Conservation (phyloP, 2,329 filamentous ascomycete species). For the Polytolypa hystricis region DNA sequence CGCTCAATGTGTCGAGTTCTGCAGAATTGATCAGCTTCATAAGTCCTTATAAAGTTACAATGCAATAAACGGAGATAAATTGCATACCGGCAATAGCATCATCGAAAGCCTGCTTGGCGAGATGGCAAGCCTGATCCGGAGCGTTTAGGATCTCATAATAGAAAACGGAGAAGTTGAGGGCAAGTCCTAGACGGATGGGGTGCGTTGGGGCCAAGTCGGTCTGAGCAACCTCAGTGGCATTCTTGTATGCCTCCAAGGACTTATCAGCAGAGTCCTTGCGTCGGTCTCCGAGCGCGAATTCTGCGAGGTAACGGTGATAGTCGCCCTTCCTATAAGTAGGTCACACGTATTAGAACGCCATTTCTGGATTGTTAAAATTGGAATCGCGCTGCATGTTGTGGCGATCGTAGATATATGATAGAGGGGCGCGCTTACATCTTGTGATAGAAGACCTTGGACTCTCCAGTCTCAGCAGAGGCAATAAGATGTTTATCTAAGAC, state of each 20-base stretch:
- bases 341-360: constrained; percentile 7
- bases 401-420: no score
- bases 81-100: constrained; percentile 78
- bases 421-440: constrained; percentile 70
- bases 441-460: constrained; percentile 99
- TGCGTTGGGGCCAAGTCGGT: constrained; percentile 84
- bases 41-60: constrained; percentile 3
- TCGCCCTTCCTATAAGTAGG: constrained; percentile 74
- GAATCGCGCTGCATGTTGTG: constrained; percentile 4
- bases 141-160: constrained; percentile 99
- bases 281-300: constrained; percentile 89
- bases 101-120: constrained; percentile 91
- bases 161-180: constrained; percentile 96
- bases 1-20: constrained; percentile 93
- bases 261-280: constrained; percentile 90
- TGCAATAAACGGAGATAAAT: not conserved
- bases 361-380: not conserved
- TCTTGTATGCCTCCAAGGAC: constrained; percentile 95
- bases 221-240: constrained; percentile 78
- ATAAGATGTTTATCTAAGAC: constrained; percentile 92
- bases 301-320: constrained; percentile 97
- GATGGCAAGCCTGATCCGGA: constrained; percentile 93
- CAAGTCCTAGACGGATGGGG: constrained; percentile 84
- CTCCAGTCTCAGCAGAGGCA: constrained; percentile 83
- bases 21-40: constrained; percentile 16